Base-by-base conservation (phyloP, 768 basidiomycete genomes). In the Auriscalpium microsporum region DNA sequence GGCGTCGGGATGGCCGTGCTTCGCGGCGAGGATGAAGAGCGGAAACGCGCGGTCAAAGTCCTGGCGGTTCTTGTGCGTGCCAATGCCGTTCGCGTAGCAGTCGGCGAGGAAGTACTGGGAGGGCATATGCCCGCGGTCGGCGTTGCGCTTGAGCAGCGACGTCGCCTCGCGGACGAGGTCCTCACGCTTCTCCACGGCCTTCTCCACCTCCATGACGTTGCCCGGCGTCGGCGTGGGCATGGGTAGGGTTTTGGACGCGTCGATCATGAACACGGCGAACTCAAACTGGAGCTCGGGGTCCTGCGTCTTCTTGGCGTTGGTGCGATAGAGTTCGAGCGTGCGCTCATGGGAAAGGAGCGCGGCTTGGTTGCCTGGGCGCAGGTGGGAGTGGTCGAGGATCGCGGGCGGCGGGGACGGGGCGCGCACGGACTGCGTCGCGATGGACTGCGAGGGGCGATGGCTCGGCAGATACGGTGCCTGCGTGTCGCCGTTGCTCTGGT, bases 11-110 rank as follows among this genome's bases (percentile, higher is more conserved):
- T 98, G 95, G 14, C 92, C 90, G 64, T 98, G 96, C 71, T 99
- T 99, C 37, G 95, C 91, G 1, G 95, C 92, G 38, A 96, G 82
- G 14, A 95, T 86, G 66, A 98, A 98, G 46, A 99, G 77, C 10
- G 95, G 96, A 71, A 92, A 95, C 4, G 96, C 96, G 55, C 88
- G 84, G 73, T 98, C 96, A 65, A 97, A 98, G 72, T 99, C 96
- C 69, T 97, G 94, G 65, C 83, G 86, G 59, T 79, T 83, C 72
- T 92, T 87, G 60, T 82, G 77, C 2, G 94, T 96, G 28, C 94
- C 94, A 61, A 95, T 92, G n/a, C 96, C 96, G 67, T 99, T 97
- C 35, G 94, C 87, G 69, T 90, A 98, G 72, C 95, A 97, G 72
- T 99, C 95, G 8, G 94, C 96, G 58, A 99, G 81, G 72, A 96